Percentiles rank a stretch among this genome's conserved stretches.
Evolutionary conservation across 1,284 basidiomycete species (phyloP).

Genomic region (Ceratobasidium sp.): DNA sequence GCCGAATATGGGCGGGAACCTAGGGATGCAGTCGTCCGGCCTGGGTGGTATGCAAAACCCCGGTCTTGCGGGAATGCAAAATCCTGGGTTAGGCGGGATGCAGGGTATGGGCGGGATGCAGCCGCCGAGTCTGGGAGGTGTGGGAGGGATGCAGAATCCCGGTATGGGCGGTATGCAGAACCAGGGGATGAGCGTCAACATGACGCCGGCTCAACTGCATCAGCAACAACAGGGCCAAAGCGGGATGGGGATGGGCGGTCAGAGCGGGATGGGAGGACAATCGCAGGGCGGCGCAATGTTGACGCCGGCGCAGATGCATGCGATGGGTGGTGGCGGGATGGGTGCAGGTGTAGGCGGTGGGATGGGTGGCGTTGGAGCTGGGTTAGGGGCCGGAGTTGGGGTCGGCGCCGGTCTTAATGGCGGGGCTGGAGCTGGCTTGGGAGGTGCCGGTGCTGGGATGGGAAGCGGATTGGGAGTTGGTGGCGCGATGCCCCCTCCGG

Average conservation of each 20-base stretch:
- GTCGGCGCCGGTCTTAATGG: no score
- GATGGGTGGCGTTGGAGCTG: no score
- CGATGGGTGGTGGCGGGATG: background rate
- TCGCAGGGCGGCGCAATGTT: slow-evolving; percentile 3
- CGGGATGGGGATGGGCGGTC: background rate
- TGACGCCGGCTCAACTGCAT: slow-evolving; percentile 22
- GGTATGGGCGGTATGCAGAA: slow-evolving; percentile 15
- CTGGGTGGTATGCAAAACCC: slow-evolving; percentile 25
- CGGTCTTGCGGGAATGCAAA: slow-evolving; percentile 29
- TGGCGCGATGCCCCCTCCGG: slow-evolving; percentile 29
- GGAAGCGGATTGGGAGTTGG: background rate
- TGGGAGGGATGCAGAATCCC: slow-evolving; percentile 14
- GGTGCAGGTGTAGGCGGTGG: no score
- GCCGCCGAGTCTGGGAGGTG: background rate
- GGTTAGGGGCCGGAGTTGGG: no score
- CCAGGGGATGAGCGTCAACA: background rate
- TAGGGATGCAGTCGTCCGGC: slow-evolving; percentile 17
- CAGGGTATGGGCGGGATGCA: slow-evolving; percentile 10
- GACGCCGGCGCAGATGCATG: slow-evolving; percentile 27
- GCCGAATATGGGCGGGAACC: background rate
- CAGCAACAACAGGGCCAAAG: slow-evolving; percentile 14
- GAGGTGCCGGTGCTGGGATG: background rate
- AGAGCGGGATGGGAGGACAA: no score
- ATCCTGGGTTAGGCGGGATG: background rate
- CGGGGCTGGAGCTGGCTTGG: background rate